A percentile compares a stretch with the other conserved stretches of the same genome.
Conservation (phyloP, 352 stramenopile genomes). For the Plasmopara halstedii region DNA sequence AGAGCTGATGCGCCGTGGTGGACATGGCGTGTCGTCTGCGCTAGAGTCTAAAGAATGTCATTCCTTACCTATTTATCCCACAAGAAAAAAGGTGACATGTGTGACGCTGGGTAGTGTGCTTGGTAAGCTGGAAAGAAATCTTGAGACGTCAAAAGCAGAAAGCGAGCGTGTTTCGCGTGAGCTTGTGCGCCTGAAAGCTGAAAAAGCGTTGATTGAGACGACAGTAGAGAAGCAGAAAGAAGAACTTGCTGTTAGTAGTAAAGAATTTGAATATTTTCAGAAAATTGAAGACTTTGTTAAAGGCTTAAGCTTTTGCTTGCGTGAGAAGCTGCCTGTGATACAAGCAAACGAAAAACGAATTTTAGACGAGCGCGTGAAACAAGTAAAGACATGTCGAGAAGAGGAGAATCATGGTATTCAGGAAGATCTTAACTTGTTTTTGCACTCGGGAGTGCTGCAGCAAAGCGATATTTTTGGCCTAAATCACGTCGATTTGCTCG, state of each 20-base stretch:
- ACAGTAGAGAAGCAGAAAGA: conserved; percentile 35
- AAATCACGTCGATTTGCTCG: conserved; percentile 7
- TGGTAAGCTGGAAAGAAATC: conserved; percentile 35
- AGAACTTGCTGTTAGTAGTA: conserved; percentile 43
- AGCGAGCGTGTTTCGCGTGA: conserved; percentile 42
- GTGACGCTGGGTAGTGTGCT: conserved; percentile 46
- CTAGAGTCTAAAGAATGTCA: conserved; percentile 4
- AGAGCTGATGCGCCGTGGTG: conserved; percentile 67
- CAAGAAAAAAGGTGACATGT: conserved; percentile 32
- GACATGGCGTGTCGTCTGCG: conserved; percentile 19
- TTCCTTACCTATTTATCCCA: conserved; percentile 38
- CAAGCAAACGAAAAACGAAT: conserved; percentile 35
- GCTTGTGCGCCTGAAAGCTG: conserved; percentile 41
- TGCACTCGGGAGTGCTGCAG: conserved; percentile 14
- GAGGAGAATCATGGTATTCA: conserved; percentile 11
- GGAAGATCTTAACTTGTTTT: conserved; percentile 8
- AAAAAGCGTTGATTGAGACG: conserved; percentile 35
- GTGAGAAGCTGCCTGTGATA: conserved; percentile 53
- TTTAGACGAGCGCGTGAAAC: conserved; percentile 10
- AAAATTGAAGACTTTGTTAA: conserved; percentile 70
- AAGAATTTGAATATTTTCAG: conserved; percentile 77
- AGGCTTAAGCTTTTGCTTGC: conserved; percentile 63
- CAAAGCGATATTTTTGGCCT: conserved; percentile 11
- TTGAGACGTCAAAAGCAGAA: conserved; percentile 39
- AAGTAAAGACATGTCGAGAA: conserved; percentile 6